Percentiles rank a stretch among this genome's conserved stretches.
Evolutionary conservation across 2,329 filamentous ascomycete species (phyloP).

Genomic region (Phialophora chinensis): DNA sequence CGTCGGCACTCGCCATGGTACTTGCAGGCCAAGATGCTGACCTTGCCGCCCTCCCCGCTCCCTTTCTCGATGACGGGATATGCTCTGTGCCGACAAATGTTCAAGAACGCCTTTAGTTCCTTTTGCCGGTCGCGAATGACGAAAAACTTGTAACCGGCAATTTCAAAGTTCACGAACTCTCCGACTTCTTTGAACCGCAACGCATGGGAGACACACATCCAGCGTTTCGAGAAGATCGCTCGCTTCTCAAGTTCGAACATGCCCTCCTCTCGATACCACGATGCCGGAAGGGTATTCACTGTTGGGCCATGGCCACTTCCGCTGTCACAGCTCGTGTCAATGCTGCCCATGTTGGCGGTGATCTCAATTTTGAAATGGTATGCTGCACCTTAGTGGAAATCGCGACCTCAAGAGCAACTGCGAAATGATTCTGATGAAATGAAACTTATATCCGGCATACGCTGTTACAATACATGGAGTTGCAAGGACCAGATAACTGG

Average conservation of each 20-base stretch:
- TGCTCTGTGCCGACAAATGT: conserved; percentile 67
- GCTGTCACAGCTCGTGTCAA: conserved; percentile 1
- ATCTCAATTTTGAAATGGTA: background rate
- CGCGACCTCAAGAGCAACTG: background rate
- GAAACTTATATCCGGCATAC: background rate
- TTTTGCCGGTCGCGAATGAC: conserved; percentile 58
- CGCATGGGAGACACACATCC: conserved; percentile 50
- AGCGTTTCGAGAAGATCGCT: conserved; percentile 59
- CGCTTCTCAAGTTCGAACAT: conserved; percentile 59
- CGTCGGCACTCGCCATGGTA: conserved; percentile 57
- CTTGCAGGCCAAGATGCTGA: conserved; percentile 61
- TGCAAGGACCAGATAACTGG: background rate
- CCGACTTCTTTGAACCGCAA: conserved; percentile 58
- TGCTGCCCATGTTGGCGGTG: background rate
- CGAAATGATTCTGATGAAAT: background rate
- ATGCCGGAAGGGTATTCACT: conserved; percentile 50
- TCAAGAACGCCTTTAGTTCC: conserved; percentile 66
- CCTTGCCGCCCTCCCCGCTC: conserved; percentile 29
- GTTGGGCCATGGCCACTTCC: conserved; percentile 6
- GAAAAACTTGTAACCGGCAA: conserved; percentile 62
- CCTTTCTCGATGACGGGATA: conserved; percentile 56
- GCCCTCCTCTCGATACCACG: conserved; percentile 57
- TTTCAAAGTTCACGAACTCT: conserved; percentile 40
- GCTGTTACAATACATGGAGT: background rate
- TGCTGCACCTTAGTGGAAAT: too few species aligned